Conservation (phyloP, 2,329 filamentous ascomycete genomes). For the Colletotrichum cereale region DNA sequence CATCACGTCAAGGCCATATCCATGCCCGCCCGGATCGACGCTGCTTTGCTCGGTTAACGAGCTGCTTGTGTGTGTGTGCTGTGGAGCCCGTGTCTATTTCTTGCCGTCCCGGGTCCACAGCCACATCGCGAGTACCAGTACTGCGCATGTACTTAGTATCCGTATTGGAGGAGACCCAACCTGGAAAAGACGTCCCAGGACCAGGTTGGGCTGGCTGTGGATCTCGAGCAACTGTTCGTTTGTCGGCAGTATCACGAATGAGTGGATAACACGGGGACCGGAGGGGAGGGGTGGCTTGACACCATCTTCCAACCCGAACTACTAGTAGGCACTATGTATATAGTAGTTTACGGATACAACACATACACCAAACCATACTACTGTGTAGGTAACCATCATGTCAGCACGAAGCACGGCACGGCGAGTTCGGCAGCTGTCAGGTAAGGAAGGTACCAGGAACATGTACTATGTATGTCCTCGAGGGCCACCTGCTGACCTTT, state of each 20-base stretch:
- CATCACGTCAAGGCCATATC: slow-evolving; percentile 19
- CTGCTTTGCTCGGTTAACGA: slow-evolving; percentile 7
- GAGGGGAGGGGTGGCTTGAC: not conserved
- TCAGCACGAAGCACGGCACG: too few species aligned
- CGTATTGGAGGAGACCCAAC: too few species aligned
- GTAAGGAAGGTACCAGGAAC: slow-evolving; percentile 29
- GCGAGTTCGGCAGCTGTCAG: slow-evolving; percentile 9
- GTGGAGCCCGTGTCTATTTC: slow-evolving; percentile 9
- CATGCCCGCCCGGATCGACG: slow-evolving; percentile 29
- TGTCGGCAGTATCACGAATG: not conserved
- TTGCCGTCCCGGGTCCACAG: slow-evolving; percentile 8
- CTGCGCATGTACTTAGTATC: too few species aligned
- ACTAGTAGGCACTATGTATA: too few species aligned
- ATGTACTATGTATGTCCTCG: too few species aligned
- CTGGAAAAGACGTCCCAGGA: not conserved
- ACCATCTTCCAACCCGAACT: slow-evolving; percentile 1
- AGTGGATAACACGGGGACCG: not conserved
- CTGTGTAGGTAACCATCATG: not conserved
- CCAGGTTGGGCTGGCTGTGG: not conserved
- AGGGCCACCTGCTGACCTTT: slow-evolving; percentile 37
- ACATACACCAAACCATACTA: not conserved
- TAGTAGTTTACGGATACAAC: too few species aligned
- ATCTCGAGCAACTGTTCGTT: not conserved
- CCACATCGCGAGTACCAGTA: slow-evolving; percentile 23
- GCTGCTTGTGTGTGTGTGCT: too few species aligned